Evolutionary conservation across 768 basidiomycete genomes (phyloP), one percentile per base, ranked within the genome.

Genomic region (Kwoniella mangroviensis): DNA sequence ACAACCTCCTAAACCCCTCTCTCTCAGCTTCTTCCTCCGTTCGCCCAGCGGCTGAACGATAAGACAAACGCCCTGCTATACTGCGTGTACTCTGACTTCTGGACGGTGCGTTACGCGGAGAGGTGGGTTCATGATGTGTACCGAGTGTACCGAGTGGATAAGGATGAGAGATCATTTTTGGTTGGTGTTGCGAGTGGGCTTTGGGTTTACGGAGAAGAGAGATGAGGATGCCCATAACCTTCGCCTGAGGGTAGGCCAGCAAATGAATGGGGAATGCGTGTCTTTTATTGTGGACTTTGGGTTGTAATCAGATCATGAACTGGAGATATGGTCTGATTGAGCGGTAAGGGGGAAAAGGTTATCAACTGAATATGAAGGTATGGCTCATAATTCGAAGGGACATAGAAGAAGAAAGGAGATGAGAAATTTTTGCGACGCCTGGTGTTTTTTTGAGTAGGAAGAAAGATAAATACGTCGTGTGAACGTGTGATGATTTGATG

Each of bases 141-240:
- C 54, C 54, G 4, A 69, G 53, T n/a, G 63, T 21, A 15, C 54
- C 54, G 4, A 69, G 42, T 11, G 69, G 64, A 52, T 70, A 70
- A 10, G 69, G 69, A 28, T 70, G 69, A 4, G 69, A 70, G 51
- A 70, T 70, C 9, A 22, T 52, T n/a, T 19, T 42, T 45, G 49
- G 15, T 15, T 26, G 52, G 26, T 69, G 7, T 22, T n/a, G 28
- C 22, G 53, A 28, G 12, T n/a, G 34, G 34, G 56, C 15, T 26
- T 42, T 11, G 13, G 42, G 22, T 45, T 41, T 22, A 49, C 45
- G 43, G 41, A 63, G 51, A 22, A 63, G 43, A 49, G 62, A 63
- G 62, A 63, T 34, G 45, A 63, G 21, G 28, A 63, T 63, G 12
- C 62, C 62, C 62, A 63, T 63, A 2, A 28, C 42, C 6, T 34